Evolutionary conservation across 768 basidiomycete species (phyloP).

Genomic region (Lentinus tigrinus): DNA sequence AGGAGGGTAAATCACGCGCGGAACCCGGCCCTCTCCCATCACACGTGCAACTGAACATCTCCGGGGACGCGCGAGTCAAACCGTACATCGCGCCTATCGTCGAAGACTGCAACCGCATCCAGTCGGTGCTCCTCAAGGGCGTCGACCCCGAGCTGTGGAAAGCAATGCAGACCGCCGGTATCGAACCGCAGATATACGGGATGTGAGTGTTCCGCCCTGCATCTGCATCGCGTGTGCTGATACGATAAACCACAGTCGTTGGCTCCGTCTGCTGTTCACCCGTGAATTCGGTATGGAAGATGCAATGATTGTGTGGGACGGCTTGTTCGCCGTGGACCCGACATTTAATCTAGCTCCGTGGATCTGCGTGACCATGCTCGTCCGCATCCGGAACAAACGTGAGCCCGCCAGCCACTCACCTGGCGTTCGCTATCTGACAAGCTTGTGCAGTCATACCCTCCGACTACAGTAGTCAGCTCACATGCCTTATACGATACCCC

Average conservation of each 20-base stretch:
- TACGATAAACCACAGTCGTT: conserved; percentile 57
- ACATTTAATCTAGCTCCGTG: conserved; percentile 76
- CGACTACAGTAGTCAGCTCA: conserved; percentile 86
- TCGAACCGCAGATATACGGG: conserved; percentile 96
- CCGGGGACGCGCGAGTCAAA: conserved; percentile 48
- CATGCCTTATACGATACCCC: conserved; percentile 85
- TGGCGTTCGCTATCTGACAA: conserved; percentile 2
- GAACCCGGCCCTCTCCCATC: conserved; percentile 41
- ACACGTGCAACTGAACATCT: conserved; percentile 43
- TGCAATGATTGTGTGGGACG: conserved; percentile 93
- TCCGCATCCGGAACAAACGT: conserved; percentile 90
- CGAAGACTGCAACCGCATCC: conserved; percentile 75
- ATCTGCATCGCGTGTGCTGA: conserved; percentile 2
- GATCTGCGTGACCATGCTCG: conserved; percentile 92
- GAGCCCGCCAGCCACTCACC: conserved; percentile 29
- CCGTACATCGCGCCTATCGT: conserved; percentile 85
- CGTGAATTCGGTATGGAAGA: conserved; percentile 83
- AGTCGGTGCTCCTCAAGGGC: conserved; percentile 65
- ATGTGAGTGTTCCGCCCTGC: conserved; percentile 56
- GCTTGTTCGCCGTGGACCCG: conserved; percentile 85
- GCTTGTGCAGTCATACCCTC: conserved; percentile 67
- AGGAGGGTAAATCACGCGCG: conserved; percentile 26
- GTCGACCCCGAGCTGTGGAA: conserved; percentile 81
- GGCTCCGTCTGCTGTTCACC: conserved; percentile 91
- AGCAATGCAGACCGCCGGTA: conserved; percentile 71